A percentile compares a stretch with the other conserved stretches of the same genome.
phyloP scores from a whole-genome alignment of 306 rosid species.

The Glycine tomentella region DNA sequence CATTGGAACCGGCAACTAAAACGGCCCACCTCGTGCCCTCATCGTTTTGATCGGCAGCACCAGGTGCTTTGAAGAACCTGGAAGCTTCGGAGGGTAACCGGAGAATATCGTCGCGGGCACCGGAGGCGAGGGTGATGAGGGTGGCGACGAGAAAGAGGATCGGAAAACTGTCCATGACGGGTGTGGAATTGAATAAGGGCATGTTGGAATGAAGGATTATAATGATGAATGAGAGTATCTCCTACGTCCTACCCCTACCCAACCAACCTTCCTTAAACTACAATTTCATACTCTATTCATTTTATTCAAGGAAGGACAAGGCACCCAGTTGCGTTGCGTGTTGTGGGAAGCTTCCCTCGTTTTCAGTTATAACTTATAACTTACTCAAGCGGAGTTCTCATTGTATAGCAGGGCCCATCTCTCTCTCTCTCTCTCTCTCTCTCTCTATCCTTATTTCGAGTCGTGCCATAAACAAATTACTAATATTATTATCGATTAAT shows the following conservation, averaged over 20 bases:
- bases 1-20: constrained; percentile 90
- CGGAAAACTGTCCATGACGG: constrained; percentile 48
- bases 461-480: background rate
- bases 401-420: background rate
- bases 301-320: background rate
- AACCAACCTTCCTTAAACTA: background rate
- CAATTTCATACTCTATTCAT: background rate
- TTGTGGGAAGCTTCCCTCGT: background rate
- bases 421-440: background rate
- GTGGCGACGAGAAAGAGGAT: constrained; percentile 47
- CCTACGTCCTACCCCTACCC: too few species aligned
- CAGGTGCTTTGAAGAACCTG: constrained; percentile 56
- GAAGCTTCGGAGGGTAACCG: constrained; percentile 82
- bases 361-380: background rate
- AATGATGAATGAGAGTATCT: background rate
- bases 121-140: constrained; percentile 46
- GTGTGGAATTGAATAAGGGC: background rate
- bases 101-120: constrained; percentile 59
- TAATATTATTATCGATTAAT: too few species aligned
- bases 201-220: background rate
- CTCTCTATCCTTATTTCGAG: background rate
- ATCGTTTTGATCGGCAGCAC: background rate
- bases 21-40: constrained; percentile 89
- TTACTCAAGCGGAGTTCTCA: background rate
- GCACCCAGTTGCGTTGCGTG: background rate